Percentiles rank a stretch among this genome's conserved stretches.
phyloP scores from a whole-genome alignment of 2,329 filamentous ascomycete species.

The Hypomyces rosellus region DNA sequence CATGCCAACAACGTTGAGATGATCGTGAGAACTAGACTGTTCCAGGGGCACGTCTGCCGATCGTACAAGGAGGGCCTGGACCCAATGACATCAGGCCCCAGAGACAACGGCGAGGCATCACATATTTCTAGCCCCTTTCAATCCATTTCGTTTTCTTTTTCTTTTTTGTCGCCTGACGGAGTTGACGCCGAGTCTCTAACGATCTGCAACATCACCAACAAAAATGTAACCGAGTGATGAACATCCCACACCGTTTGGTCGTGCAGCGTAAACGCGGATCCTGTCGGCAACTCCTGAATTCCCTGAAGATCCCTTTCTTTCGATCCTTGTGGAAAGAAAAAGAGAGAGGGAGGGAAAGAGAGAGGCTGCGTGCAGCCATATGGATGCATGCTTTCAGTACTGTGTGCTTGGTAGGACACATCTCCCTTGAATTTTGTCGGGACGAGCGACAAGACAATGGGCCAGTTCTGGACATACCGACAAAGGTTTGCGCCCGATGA shows the following conservation, averaged over 20 bases:
- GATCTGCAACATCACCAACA: slow-evolving; percentile 10
- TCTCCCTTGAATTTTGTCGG: not conserved
- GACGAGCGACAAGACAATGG: too few species aligned
- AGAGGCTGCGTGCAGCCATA: slow-evolving; percentile 5
- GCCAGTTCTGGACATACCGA: too few species aligned
- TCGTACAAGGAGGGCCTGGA: slow-evolving; percentile 4
- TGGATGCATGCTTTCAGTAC: too few species aligned
- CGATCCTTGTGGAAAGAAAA: not conserved
- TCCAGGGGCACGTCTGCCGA: slow-evolving; percentile 8
- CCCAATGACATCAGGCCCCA: slow-evolving; percentile 10
- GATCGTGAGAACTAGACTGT: slow-evolving; percentile 6
- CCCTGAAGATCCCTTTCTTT: slow-evolving; percentile 12
- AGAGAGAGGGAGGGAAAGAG: too few species aligned
- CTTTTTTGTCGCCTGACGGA: not conserved
- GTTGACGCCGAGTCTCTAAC: not conserved
- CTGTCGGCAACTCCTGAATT: slow-evolving; percentile 4
- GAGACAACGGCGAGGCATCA: slow-evolving; percentile 8
- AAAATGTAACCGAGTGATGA: not conserved
- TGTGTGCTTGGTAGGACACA: not conserved
- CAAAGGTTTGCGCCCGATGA: too few species aligned
- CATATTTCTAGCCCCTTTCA: not conserved
- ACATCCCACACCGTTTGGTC: not conserved
- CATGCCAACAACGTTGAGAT: slow-evolving; percentile 1
- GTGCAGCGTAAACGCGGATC: not conserved
- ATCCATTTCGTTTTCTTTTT: not conserved